These are phyloP conservation scores for Boletus smithii DNA, from an alignment of 1,284 basidiomycete species.

Conservation along the genomic window DNA sequence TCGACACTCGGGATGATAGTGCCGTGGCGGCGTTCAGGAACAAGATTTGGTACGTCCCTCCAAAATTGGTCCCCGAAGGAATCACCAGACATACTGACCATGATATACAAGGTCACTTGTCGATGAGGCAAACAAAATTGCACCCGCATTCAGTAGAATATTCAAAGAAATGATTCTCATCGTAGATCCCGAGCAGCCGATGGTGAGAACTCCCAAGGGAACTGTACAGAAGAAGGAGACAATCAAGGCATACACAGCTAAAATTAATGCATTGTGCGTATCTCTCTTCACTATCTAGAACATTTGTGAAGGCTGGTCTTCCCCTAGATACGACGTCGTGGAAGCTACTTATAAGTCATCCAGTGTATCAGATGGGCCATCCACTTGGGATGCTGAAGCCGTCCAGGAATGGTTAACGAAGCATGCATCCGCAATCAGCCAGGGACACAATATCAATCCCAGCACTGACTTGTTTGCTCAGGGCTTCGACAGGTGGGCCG, in stretches of 20 bases:
- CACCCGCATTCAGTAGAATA: background rate
- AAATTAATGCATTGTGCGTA: background rate
- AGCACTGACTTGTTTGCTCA: slow-evolving; percentile 32
- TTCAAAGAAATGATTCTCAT: slow-evolving; percentile 2
- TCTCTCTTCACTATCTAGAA: no score
- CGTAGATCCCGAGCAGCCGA: background rate
- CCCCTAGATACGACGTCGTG: slow-evolving; percentile 32
- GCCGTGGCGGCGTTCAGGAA: slow-evolving; percentile 35
- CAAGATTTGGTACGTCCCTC: slow-evolving; percentile 36
- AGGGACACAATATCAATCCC: slow-evolving; percentile 9
- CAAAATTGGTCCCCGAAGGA: no score
- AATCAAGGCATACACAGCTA: background rate
- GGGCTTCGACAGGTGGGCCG: slow-evolving; percentile 34
- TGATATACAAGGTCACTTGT: background rate
- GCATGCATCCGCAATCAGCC: background rate
- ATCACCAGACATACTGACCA: background rate
- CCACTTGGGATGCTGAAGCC: slow-evolving; percentile 21
- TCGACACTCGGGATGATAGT: slow-evolving; percentile 30
- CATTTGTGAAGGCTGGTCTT: background rate
- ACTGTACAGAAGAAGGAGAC: background rate
- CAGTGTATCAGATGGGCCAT: slow-evolving; percentile 16
- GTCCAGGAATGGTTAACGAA: slow-evolving; percentile 32
- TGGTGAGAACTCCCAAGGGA: background rate
- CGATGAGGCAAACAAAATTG: background rate
- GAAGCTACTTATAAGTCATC: slow-evolving; percentile 21